Percentiles rank a stretch among this genome's conserved stretches.
Evolutionary conservation across 805 yeast genomes (phyloP).

Genomic region (Teunomyces gatunensis): DNA sequence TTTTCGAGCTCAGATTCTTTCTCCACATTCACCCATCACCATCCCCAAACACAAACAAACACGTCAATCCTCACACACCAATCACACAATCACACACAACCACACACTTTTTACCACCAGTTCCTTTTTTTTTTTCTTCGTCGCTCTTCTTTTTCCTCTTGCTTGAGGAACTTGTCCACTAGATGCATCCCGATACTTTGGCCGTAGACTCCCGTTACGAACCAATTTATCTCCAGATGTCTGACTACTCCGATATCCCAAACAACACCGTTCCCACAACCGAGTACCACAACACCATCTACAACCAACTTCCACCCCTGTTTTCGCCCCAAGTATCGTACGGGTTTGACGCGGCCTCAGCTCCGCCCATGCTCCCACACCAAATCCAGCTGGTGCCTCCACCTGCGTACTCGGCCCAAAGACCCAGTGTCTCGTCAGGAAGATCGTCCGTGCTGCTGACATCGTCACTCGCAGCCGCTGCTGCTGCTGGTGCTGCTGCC

Average conservation of each 20-base stretch:
- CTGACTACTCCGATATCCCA: background rate
- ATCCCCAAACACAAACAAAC: too few species aligned
- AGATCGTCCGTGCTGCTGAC: background rate
- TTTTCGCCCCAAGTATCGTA: background rate
- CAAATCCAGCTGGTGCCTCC: background rate
- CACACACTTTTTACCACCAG: background rate
- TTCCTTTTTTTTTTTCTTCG: background rate
- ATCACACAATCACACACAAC: background rate
- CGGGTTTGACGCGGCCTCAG: background rate
- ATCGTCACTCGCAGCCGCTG: background rate
- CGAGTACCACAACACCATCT: background rate
- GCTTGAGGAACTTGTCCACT: background rate
- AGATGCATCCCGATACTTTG: slow-evolving; percentile 1
- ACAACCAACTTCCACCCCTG: background rate
- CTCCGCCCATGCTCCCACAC: background rate
- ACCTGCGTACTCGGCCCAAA: background rate
- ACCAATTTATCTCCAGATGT: slow-evolving; percentile 1
- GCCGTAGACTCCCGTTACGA: slow-evolving; percentile 1
- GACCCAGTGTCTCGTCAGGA: background rate
- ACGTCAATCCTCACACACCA: too few species aligned
- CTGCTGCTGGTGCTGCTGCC: background rate
- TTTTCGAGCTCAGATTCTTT: too few species aligned
- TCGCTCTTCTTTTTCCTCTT: background rate
- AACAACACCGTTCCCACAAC: background rate
- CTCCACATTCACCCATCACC: too few species aligned